A percentile compares a stretch with the other conserved stretches of the same genome.
phyloP scores from a whole-genome alignment of 805 yeast species.

The Candida michaelii region DNA sequence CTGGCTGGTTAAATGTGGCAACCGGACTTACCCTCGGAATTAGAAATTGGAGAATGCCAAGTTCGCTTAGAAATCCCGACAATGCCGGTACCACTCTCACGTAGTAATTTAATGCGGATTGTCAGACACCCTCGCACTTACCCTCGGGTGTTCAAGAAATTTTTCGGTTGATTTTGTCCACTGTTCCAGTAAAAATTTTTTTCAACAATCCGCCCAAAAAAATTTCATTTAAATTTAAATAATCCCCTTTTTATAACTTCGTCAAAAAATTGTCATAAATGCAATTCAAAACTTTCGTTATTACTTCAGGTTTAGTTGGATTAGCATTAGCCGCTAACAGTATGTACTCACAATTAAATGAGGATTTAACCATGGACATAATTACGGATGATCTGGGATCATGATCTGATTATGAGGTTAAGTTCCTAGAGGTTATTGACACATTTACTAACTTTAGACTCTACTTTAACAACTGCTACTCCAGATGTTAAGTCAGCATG shows the following conservation, averaged over 20 bases:
- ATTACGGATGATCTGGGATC: slow-evolving; percentile 1
- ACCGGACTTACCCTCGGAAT: not conserved
- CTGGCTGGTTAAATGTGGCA: not conserved
- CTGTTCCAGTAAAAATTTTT: slow-evolving; percentile 3
- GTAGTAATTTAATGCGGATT: not conserved
- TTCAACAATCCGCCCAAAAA: slow-evolving; percentile 9
- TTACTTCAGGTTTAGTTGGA: slow-evolving; percentile 51
- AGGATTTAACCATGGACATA: no score
- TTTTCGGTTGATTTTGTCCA: slow-evolving; percentile 3
- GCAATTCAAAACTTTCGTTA: slow-evolving; percentile 57
- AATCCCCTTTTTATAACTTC: slow-evolving; percentile 9
- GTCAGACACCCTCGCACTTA: not conserved
- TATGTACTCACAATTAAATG: slow-evolving; percentile 17
- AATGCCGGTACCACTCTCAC: not conserved
- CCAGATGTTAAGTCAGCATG: slow-evolving; percentile 63
- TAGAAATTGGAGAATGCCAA: no score
- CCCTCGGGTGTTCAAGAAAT: not conserved
- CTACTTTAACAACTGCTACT: slow-evolving; percentile 49
- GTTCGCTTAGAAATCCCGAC: not conserved
- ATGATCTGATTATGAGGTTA: not conserved
- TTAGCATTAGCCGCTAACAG: slow-evolving; percentile 36
- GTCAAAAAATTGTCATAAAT: slow-evolving; percentile 23
- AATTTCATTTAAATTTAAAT: slow-evolving; percentile 9
- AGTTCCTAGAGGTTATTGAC: not conserved
- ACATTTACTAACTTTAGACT: slow-evolving; percentile 23